Conservation (phyloP, 1,284 basidiomycete genomes). For the Taiwanofungus camphoratus region DNA sequence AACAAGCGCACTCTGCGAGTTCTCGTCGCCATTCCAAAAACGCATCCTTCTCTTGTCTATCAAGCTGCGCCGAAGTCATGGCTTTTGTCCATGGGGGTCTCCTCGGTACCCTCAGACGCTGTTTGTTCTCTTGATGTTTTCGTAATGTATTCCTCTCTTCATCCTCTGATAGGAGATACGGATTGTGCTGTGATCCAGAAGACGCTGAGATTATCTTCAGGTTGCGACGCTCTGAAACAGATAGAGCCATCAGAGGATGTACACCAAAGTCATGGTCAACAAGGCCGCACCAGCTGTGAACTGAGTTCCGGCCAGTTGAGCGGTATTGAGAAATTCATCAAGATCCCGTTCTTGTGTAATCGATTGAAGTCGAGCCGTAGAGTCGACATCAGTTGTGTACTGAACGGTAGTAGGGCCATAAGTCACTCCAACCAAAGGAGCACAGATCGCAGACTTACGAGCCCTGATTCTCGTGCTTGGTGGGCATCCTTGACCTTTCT, state of each 20-base stretch:
- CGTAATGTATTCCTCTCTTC: constrained; percentile 75
- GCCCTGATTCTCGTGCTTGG: constrained; percentile 62
- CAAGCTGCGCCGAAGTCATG: constrained; percentile 74
- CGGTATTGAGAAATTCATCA: constrained; percentile 95
- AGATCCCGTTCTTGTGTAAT: constrained; percentile 96
- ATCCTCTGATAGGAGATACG: constrained; percentile 79
- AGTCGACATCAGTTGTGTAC: constrained; percentile 78
- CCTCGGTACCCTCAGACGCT: constrained; percentile 77
- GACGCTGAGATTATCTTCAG: constrained; percentile 83
- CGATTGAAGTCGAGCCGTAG: constrained; percentile 73
- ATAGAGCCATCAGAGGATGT: no score
- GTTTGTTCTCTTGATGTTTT: constrained; percentile 71
- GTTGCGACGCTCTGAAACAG: constrained; percentile 75
- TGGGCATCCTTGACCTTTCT: constrained; percentile 79
- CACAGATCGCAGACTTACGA: constrained; percentile 44
- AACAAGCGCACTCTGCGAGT: constrained; percentile 71
- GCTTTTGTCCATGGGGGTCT: constrained; percentile 81
- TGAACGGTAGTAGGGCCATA: constrained; percentile 25
- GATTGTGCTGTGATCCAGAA: constrained; percentile 64
- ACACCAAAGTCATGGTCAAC: no score
- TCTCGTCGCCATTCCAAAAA: constrained; percentile 91
- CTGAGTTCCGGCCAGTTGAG: constrained; percentile 90
- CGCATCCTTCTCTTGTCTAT: constrained; percentile 81
- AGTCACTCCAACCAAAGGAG: no score
- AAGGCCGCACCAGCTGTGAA: constrained; percentile 96